A percentile compares a stretch with the other conserved stretches of the same genome.
Evolutionary conservation across 352 stramenopile genomes (phyloP).

Genomic region (Pythium vanterpoolii): DNA sequence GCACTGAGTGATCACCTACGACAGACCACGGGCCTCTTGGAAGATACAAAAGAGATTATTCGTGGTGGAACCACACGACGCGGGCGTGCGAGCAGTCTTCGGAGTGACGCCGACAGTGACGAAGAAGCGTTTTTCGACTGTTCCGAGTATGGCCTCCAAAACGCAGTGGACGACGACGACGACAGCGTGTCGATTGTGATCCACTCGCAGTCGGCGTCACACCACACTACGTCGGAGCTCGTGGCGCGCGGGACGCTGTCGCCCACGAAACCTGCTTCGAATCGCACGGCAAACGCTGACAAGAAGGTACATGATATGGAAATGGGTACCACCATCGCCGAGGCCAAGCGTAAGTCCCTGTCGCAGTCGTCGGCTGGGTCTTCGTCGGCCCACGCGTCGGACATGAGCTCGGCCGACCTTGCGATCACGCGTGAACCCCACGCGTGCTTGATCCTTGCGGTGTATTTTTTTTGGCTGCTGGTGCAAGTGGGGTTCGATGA

Average conservation of each 20-base stretch:
- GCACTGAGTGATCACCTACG: slow-evolving; percentile 60
- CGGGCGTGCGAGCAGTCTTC: slow-evolving; percentile 20
- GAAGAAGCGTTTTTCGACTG: slow-evolving; percentile 84
- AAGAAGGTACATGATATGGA: slow-evolving; percentile 29
- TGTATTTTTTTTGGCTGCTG: slow-evolving; percentile 72
- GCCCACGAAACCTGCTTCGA: slow-evolving; percentile 4
- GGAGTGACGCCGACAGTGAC: slow-evolving; percentile 44
- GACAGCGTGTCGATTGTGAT: slow-evolving; percentile 65
- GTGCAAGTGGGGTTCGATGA: slow-evolving; percentile 79
- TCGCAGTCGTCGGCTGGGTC: slow-evolving; percentile 16
- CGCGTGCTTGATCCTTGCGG: slow-evolving; percentile 57
- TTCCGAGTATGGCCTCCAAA: slow-evolving; percentile 74
- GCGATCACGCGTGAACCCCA: slow-evolving; percentile 66
- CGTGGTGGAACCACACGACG: slow-evolving; percentile 9
- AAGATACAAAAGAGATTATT: slow-evolving; percentile 78
- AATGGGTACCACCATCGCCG: slow-evolving; percentile 21
- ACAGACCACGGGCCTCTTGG: slow-evolving; percentile 62
- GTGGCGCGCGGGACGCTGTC: slow-evolving; percentile 13
- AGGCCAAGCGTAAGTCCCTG: slow-evolving; percentile 25
- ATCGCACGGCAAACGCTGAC: slow-evolving; percentile 2
- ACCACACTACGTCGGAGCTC: slow-evolving; percentile 36
- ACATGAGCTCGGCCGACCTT: slow-evolving; percentile 35
- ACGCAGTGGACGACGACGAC: slow-evolving; percentile 50
- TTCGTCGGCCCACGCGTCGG: not conserved
- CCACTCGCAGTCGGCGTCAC: slow-evolving; percentile 39